Conservation (phyloP, 805 yeast genomes). For the Candida loeiensis region DNA sequence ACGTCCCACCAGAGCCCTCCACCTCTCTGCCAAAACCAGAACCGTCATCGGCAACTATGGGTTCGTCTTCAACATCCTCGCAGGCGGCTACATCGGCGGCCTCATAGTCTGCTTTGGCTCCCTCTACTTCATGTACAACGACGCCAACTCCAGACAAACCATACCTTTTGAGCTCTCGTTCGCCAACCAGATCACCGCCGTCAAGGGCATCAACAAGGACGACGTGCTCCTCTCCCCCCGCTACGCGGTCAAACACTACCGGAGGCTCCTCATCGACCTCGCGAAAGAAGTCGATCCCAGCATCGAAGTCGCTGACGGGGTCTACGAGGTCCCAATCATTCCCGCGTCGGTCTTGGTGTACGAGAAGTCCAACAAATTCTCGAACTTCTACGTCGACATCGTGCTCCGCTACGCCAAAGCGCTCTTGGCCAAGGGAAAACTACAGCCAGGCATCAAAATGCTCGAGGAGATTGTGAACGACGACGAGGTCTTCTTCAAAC, state of each 20-base stretch:
- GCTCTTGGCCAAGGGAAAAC: constrained; percentile 38
- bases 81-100: constrained; percentile 44
- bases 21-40: constrained; percentile 17
- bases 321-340: constrained; percentile 34
- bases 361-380: constrained; percentile 28
- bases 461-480: constrained; percentile 30
- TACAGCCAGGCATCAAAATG: constrained; percentile 26
- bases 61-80: constrained; percentile 31
- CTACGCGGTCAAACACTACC: constrained; percentile 41
- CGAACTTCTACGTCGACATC: constrained; percentile 43
- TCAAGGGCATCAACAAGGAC: constrained; percentile 42
- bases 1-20: not conserved
- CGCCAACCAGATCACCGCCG: constrained; percentile 33
- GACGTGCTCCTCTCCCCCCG: constrained; percentile 41
- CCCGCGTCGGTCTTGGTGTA: constrained; percentile 26
- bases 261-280: constrained; percentile 34
- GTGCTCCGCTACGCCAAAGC: constrained; percentile 40
- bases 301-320: constrained; percentile 25
- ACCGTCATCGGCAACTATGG: constrained; percentile 27
- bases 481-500: constrained; percentile 33
- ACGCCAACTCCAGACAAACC: constrained; percentile 36
- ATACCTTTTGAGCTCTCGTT: constrained; percentile 39
- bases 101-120: constrained; percentile 36
- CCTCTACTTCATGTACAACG: constrained; percentile 36
- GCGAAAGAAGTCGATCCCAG: constrained; percentile 26